A percentile compares a stretch with the other conserved stretches of the same genome.
These are phyloP conservation scores for Nicotiana rustica DNA, from an alignment of 305 asterid species.

Conservation along the genomic window DNA sequence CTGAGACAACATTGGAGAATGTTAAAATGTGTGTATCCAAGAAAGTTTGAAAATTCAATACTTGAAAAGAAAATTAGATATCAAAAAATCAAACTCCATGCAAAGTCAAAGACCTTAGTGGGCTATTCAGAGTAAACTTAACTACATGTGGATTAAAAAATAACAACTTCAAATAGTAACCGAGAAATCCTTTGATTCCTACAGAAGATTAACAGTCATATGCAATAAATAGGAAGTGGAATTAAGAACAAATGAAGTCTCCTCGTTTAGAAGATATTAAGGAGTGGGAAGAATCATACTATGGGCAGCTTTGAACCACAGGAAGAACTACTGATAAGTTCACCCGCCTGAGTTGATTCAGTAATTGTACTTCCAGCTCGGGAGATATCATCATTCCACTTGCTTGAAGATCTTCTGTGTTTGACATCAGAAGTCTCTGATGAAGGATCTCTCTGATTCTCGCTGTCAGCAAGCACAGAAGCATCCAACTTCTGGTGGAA, in stretches of 20 bases:
- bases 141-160: not conserved
- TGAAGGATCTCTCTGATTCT: constrained; percentile 59
- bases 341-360: constrained; percentile 85
- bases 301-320: constrained; percentile 70
- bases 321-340: constrained; percentile 81
- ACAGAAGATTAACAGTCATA: constrained; percentile 19
- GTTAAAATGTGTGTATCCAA: not conserved
- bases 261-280: constrained; percentile 4
- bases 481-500: constrained; percentile 78
- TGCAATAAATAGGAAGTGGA: not conserved
- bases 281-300: constrained; percentile 53
- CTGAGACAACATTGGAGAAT: not conserved
- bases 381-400: constrained; percentile 84
- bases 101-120: not conserved
- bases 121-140: not conserved
- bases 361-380: constrained; percentile 85
- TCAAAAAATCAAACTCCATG: constrained; percentile 22
- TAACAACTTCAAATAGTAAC: not conserved
- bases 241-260: constrained; percentile 16
- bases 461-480: constrained; percentile 63
- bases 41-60: not conserved
- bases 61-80: constrained; percentile 13
- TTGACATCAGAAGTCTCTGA: constrained; percentile 56
- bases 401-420: constrained; percentile 78
- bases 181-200: not conserved